phyloP scores from a whole-genome alignment of 352 stramenopile genomes.

The Globisporangium nodosum region DNA sequence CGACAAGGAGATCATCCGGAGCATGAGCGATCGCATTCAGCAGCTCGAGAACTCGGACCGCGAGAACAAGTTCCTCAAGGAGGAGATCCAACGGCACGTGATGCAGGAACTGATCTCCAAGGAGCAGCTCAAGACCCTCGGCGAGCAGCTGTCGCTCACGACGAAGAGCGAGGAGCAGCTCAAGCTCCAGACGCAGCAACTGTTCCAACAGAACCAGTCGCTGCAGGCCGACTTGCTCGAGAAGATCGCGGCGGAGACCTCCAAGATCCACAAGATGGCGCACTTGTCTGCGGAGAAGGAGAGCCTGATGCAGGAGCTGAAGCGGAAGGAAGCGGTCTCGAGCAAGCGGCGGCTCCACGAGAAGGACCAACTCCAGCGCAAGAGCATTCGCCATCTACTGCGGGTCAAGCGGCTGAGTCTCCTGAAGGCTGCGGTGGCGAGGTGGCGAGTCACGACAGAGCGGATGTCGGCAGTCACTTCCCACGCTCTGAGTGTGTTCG shows the following conservation, averaged over 20 bases:
- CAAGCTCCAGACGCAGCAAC: slow-evolving; percentile 61
- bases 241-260: slow-evolving; percentile 57
- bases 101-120: slow-evolving; percentile 53
- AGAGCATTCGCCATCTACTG: slow-evolving; percentile 26
- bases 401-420: slow-evolving; percentile 25
- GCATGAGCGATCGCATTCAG: slow-evolving; percentile 31
- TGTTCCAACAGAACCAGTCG: slow-evolving; percentile 67
- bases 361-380: slow-evolving; percentile 18
- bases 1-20: slow-evolving; percentile 37
- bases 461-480: not conserved
- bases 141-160: slow-evolving; percentile 44
- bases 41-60: slow-evolving; percentile 39
- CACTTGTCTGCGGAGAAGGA: slow-evolving; percentile 58
- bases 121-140: slow-evolving; percentile 46
- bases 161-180: slow-evolving; percentile 61
- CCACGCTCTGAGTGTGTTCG: slow-evolving; percentile 3
- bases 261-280: slow-evolving; percentile 65
- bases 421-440: slow-evolving; percentile 13
- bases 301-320: slow-evolving; percentile 42
- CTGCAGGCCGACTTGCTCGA: slow-evolving; percentile 59
- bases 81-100: slow-evolving; percentile 53
- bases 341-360: slow-evolving; percentile 24
- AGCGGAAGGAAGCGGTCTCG: slow-evolving; percentile 31
- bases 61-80: slow-evolving; percentile 52
- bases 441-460: slow-evolving; percentile 3